phyloP scores from a whole-genome alignment of 495 filamentous ascomycete genomes.

The Neurospora sp. region DNA sequence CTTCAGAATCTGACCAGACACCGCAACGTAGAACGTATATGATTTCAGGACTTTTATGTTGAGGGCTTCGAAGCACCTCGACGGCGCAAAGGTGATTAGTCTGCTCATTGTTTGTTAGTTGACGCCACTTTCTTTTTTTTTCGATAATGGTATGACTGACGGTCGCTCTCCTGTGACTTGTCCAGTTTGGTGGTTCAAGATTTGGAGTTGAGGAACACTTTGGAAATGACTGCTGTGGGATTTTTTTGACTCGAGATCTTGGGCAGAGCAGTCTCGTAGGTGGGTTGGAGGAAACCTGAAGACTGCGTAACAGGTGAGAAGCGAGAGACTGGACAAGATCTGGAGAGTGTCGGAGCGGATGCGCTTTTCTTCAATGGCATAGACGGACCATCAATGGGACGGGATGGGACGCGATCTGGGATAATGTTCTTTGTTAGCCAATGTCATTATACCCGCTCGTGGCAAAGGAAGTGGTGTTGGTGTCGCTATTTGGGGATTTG shows the following conservation, averaged over 20 bases:
- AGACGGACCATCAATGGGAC: background rate
- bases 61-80: too few relatives aligned
- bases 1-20: too few relatives aligned
- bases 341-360: background rate
- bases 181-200: background rate
- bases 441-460: background rate
- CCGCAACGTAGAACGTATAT: too few relatives aligned
- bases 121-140: background rate
- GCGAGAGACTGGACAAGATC: background rate
- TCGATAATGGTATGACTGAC: background rate
- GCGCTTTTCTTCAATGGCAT: background rate
- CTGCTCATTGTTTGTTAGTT: background rate
- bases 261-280: too few relatives aligned
- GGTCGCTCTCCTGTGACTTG: background rate
- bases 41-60: too few relatives aligned
- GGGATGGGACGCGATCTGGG: background rate
- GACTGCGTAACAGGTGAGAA: too few relatives aligned
- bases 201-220: too few relatives aligned
- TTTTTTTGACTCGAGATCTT: background rate
- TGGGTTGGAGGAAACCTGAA: background rate
- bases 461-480: background rate
- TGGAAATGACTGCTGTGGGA: too few relatives aligned
- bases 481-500: background rate
- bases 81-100: background rate
- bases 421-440: background rate